Evolutionary conservation across 2,329 filamentous ascomycete genomes (phyloP), one percentile per base, ranked within the genome.

Genomic region (Penicillium carneum): DNA sequence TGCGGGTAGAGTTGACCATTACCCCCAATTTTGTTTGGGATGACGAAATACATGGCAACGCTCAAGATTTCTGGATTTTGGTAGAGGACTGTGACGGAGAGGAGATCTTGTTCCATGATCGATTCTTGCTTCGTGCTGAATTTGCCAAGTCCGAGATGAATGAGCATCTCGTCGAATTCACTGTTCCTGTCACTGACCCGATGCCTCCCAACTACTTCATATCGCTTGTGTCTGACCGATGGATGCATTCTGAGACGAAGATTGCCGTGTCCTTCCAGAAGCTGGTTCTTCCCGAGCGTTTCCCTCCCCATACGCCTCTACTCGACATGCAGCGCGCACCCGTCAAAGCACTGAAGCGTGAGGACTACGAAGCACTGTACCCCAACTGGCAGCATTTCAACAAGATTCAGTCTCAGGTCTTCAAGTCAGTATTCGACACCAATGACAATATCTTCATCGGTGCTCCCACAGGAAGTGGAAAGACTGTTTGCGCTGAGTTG

Each of bases 121-220:
- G 93, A 62, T 98, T 99, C 77, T 83, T 98, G 41, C 84, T 99
- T 29, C 91, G 94, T 45, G 93, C 90, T 73, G 92, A 97, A 64
- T 97, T 96, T 73, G 93, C 93, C 4, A 82, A 87, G 62, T 85
- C 90, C 1, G 94, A 98, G 72, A 86, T 89, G 75, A 97, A 94
- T 66, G 94, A 98, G 80, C 95, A 99, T 77, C 80, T 97, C 11
- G 90, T 99, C 31, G 95, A 99, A 69, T 95, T 99, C 71, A 98
- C 94, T 0, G 94, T 98, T 3, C 91, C 95, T 0, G 96, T 99
- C 68, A 93, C 92, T 0, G 95, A 99, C 69, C 96, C 96, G 0
- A 96, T 98, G 91, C 95, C 95, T 14, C 95, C 96, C 0, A 96
- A 99, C 77, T 99, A 99, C 81, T 99, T 99, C 80, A 92, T 99